Evolutionary conservation across 2,329 filamentous ascomycete species (phyloP).

Genomic region (Exophiala calicioides): DNA sequence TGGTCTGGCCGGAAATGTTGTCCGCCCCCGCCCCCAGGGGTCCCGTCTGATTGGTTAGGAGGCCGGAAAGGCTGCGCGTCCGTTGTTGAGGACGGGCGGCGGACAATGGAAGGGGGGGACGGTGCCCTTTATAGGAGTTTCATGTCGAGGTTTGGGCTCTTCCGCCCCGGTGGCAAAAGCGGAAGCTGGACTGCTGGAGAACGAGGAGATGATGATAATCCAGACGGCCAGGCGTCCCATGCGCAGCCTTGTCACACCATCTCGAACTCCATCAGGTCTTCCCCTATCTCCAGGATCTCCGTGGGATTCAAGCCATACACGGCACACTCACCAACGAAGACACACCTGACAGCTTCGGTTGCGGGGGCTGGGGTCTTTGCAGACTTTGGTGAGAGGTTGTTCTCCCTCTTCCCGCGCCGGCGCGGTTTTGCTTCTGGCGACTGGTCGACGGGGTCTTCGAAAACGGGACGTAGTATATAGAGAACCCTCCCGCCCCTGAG

Average conservation of each 20-base stretch:
- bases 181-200: too few species aligned
- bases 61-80: too few species aligned
- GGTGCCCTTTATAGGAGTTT: too few species aligned
- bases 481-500: slow-evolving; percentile 18
- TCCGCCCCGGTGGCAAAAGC: too few species aligned
- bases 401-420: neutral
- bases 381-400: too few species aligned
- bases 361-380: too few species aligned
- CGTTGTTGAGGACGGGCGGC: too few species aligned
- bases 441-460: too few species aligned
- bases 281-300: slow-evolving; percentile 1
- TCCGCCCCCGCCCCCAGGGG: slow-evolving; percentile 5
- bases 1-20: slow-evolving; percentile 21
- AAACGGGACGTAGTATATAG: slow-evolving; percentile 13
- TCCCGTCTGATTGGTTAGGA: slow-evolving; percentile 6
- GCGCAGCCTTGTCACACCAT: slow-evolving; percentile 14
- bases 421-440: too few species aligned
- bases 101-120: too few species aligned
- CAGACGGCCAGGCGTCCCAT: too few species aligned
- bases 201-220: neutral
- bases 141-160: too few species aligned
- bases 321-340: slow-evolving; percentile 23
- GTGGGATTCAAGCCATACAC: slow-evolving; percentile 14
- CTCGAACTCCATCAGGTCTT: slow-evolving; percentile 15
- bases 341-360: slow-evolving; percentile 1